Evolutionary conservation across 1,139 yeast species (phyloP), one percentile per base, ranked within the genome.

Genomic region (Geotrichum bryndzae): DNA sequence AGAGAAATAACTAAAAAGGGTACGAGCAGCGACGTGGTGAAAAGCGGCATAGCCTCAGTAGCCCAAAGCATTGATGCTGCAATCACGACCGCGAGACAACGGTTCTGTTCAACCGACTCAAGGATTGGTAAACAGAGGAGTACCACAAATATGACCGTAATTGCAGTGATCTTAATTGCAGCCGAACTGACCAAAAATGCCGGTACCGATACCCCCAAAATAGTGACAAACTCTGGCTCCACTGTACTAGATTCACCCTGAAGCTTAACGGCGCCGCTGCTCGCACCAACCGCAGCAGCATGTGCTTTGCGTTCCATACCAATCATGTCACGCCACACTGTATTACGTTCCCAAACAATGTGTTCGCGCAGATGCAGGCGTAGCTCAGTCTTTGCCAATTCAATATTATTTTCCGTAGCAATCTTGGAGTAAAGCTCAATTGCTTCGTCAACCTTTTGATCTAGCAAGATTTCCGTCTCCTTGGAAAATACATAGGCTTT

Each of bases 301-400:
- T 84, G 86, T 1, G 86, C 77, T 65, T 82, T 85, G 70, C 96
- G 83, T 73, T 92, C 97, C 70, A 91, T 76, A 13, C 94, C 94
- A 72, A 91, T 87, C 90, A 92, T 87, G 72, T 92, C 97, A 70
- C 94, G 87, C 98, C 98, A 92, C 29, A 92, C 97, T 0, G 97
- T 92, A 73, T 90, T 90, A 73, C 98, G 82, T 75, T 91, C 97
- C 96, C 96, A 92, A 22, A 91, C 96, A 57, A 92, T 89, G 74
- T 91, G 96, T 69, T 92, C 98, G 64, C 97, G 81, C 65, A 92
- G 77, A 68, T 90, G 90, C 18, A 90, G 80, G 65, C 87, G 82
- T 64, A 92, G 80, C 69, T 89, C 95, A 46, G 82, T 80, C 63
- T 81, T 83, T 29, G 94, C 88, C 54, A 76, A 73, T 18, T 81